Evolutionary conservation across 2,329 filamentous ascomycete genomes (phyloP).

Genomic region (Aspergillus neotritici): DNA sequence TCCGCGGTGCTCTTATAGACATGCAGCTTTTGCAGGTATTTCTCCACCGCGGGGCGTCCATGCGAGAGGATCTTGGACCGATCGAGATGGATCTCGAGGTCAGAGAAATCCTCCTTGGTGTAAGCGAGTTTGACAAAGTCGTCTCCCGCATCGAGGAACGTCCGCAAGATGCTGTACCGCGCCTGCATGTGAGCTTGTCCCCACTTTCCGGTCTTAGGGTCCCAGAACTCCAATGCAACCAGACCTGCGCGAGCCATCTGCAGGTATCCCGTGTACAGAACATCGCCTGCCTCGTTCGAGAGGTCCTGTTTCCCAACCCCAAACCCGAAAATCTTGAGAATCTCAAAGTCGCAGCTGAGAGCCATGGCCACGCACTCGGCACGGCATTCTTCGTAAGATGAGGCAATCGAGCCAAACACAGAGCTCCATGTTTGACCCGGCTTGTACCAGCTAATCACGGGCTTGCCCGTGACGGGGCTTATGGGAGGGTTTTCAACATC

Average conservation of each 20-base stretch:
- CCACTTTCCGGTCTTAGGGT: constrained; percentile 85
- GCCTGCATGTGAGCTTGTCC: constrained; percentile 89
- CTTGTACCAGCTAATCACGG: constrained; percentile 83
- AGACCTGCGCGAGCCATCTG: constrained; percentile 93
- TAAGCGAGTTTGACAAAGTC: constrained; percentile 81
- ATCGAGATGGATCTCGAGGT: constrained; percentile 76
- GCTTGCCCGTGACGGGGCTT: constrained; percentile 71
- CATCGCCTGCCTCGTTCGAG: constrained; percentile 70
- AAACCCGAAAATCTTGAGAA: constrained; percentile 86
- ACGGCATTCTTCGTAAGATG: constrained; percentile 88
- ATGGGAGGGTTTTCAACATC: constrained; percentile 73
- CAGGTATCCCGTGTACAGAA: constrained; percentile 83
- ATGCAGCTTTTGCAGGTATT: constrained; percentile 85
- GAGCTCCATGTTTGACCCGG: constrained; percentile 92
- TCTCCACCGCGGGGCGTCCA: constrained; percentile 75
- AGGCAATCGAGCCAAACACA: constrained; percentile 81
- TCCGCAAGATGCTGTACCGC: constrained; percentile 72
- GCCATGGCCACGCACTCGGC: constrained; percentile 93
- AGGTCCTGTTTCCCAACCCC: constrained; percentile 71
- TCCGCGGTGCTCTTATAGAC: constrained; percentile 90
- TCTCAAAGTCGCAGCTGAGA: constrained; percentile 79
- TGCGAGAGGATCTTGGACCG: constrained; percentile 78
- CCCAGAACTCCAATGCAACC: constrained; percentile 86
- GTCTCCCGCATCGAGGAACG: constrained; percentile 76
- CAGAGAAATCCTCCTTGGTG: constrained; percentile 67